Evolutionary conservation across 129 eudicot species (phyloP).

Genomic region (Artemisia annua): DNA sequence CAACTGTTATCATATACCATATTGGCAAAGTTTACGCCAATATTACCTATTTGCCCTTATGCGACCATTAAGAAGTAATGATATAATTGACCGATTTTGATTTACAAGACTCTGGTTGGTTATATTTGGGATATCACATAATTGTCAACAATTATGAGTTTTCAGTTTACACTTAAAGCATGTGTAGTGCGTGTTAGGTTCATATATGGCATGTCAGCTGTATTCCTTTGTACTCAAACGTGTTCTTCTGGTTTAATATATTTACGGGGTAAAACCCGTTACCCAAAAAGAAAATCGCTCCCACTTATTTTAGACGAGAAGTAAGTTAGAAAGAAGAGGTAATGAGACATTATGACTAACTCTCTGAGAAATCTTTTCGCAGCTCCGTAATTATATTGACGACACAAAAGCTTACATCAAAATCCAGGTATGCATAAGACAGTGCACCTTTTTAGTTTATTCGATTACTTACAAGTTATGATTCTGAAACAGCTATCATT

Average conservation of each 20-base stretch:
- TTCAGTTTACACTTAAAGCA: too few species aligned
- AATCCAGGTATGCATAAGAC: constrained; percentile 56
- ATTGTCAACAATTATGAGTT: not conserved
- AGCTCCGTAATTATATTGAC: constrained; percentile 85
- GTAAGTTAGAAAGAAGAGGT: not conserved
- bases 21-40: not conserved
- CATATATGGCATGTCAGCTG: too few species aligned
- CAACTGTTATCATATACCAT: not conserved
- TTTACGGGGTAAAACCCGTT: too few species aligned
- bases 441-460: not conserved
- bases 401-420: constrained; percentile 91
- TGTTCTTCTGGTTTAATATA: too few species aligned
- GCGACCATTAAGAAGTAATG: not conserved
- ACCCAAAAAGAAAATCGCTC: not conserved
- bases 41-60: not conserved
- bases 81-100: not conserved
- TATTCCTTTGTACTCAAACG: too few species aligned
- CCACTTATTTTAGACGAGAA: not conserved
- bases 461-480: not conserved
- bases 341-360: not conserved
- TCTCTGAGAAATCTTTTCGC: constrained; percentile 24
- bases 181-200: too few species aligned
- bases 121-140: not conserved
- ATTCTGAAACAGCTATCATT: constrained; percentile 3
- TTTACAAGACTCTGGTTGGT: not conserved